phyloP scores from a whole-genome alignment of 176 grass and related monocot species.

The Oryza glumipatula region DNA sequence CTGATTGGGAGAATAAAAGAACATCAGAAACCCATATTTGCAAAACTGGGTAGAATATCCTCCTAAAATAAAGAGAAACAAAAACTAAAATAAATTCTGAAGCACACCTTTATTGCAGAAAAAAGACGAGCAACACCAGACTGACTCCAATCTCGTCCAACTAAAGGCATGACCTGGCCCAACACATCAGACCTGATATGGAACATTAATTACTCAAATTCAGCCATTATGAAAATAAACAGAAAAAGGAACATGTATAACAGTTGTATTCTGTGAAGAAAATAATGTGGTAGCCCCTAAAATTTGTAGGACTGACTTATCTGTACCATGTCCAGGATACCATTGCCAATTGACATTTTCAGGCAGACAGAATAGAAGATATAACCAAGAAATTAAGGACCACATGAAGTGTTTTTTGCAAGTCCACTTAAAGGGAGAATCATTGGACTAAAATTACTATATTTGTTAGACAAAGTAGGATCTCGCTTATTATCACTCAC shows the following conservation, averaged over 20 bases:
- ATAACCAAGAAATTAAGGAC: slow-evolving; percentile 21
- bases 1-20: slow-evolving; percentile 51
- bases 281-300: neutral
- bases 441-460: neutral
- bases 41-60: slow-evolving; percentile 22
- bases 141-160: slow-evolving; percentile 99
- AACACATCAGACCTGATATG: slow-evolving; percentile 90
- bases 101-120: slow-evolving; percentile 84
- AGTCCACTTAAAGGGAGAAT: slow-evolving; percentile 29
- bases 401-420: neutral
- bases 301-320: slow-evolving; percentile 24
- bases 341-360: slow-evolving; percentile 12
- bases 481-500: neutral
- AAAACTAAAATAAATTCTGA: neutral
- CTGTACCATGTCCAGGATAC: slow-evolving; percentile 5
- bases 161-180: slow-evolving; percentile 98
- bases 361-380: neutral
- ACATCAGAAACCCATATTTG: slow-evolving; percentile 16
- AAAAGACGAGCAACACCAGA: slow-evolving; percentile 95
- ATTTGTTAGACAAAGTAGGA: slow-evolving; percentile 21
- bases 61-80: neutral
- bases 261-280: slow-evolving; percentile 2
- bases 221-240: slow-evolving; percentile 4
- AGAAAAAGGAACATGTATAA: slow-evolving; percentile 14
- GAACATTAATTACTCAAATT: slow-evolving; percentile 23